These are phyloP conservation scores for Penicillium rolfsii DNA, from an alignment of 2,329 filamentous ascomycete species.

Conservation along the genomic window DNA sequence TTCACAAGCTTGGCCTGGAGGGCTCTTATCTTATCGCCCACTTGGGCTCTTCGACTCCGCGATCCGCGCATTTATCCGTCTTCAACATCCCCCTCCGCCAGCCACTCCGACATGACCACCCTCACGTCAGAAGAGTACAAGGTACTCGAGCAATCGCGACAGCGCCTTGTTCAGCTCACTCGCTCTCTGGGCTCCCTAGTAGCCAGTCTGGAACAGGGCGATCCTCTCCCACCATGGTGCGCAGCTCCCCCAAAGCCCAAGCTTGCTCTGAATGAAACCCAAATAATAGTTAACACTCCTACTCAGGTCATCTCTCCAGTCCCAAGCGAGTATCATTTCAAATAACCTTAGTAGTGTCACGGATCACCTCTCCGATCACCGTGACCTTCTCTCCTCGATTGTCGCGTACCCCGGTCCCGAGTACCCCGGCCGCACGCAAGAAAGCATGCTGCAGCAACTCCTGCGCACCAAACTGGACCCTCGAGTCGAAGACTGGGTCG, in stretches of 20 bases:
- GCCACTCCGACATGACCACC: conserved; percentile 38
- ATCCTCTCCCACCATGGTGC: conserved; percentile 70
- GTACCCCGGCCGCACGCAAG: conserved; percentile 70
- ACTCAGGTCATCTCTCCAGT: conserved; percentile 69
- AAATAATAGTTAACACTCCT: conserved; percentile 1
- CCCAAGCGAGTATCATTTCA: conserved; percentile 71
- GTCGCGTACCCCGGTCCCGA: conserved; percentile 76
- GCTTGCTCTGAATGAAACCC: not conserved
- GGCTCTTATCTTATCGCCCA: not conserved
- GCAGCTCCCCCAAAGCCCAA: conserved; percentile 24
- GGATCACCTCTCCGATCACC: conserved; percentile 66
- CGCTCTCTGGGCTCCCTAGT: conserved; percentile 69
- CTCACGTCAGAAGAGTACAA: conserved; percentile 54
- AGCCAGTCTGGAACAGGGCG: conserved; percentile 62
- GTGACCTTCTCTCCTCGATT: conserved; percentile 68
- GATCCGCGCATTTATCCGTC: not conserved
- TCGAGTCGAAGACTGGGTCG: conserved; percentile 72
- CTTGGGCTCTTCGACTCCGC: not conserved
- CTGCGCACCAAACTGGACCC: conserved; percentile 84
- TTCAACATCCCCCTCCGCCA: conserved; percentile 3
- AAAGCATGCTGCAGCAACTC: conserved; percentile 65
- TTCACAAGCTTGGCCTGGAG: not conserved
- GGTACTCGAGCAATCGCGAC: conserved; percentile 70
- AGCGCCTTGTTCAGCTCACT: conserved; percentile 68
- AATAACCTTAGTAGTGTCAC: conserved; percentile 70